Evolutionary conservation across 2,329 filamentous ascomycete genomes (phyloP).

Genomic region (Aspergillus sp.): DNA sequence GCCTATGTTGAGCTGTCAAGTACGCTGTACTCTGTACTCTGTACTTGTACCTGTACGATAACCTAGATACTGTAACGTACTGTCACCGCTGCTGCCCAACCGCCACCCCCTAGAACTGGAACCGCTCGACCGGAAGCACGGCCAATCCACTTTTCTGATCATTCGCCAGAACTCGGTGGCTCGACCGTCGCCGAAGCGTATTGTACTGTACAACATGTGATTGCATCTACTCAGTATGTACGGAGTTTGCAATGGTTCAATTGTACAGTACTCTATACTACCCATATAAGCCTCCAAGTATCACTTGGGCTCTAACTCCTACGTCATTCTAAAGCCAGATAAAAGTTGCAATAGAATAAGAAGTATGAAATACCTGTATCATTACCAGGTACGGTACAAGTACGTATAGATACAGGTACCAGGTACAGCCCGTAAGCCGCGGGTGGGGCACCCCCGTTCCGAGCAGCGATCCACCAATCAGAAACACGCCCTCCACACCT

Average conservation of each 20-base stretch:
- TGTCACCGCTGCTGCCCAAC: constrained; percentile 9
- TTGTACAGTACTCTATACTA: no score
- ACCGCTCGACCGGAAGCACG: constrained; percentile 20
- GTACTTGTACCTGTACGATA: no score
- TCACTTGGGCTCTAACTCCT: no score
- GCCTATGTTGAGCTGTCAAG: no score
- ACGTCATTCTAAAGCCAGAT: no score
- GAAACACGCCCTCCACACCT: constrained; percentile 8
- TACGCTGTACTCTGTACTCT: no score
- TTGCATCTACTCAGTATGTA: no score
- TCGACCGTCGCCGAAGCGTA: not conserved
- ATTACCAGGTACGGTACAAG: not conserved
- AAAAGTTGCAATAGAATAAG: not conserved
- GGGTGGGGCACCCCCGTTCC: constrained; percentile 11
- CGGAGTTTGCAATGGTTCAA: no score
- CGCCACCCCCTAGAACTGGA: constrained; percentile 26
- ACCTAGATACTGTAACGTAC: no score
- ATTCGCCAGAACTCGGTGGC: constrained; percentile 7
- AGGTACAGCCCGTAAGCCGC: not conserved
- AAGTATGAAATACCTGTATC: not conserved
- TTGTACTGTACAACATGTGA: not conserved
- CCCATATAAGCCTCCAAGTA: no score
- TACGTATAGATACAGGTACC: not conserved
- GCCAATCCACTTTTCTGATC: constrained; percentile 7
- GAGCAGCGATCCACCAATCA: constrained; percentile 18